Evolutionary conservation across 371 early-diverging fungal genomes (phyloP).

Genomic region (Blakeslea trispora): DNA sequence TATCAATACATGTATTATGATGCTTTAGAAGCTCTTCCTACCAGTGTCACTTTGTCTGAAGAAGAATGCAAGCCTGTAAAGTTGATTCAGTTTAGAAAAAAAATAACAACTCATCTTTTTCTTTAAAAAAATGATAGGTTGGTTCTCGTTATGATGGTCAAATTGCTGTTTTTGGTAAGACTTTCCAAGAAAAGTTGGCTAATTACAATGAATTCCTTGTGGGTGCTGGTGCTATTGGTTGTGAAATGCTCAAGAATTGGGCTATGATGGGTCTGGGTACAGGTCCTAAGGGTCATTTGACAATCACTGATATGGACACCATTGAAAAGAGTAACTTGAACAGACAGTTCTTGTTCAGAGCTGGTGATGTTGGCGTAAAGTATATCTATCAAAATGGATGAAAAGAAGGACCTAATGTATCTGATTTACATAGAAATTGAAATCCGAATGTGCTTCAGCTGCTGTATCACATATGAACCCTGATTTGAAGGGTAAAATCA

Average conservation of each 20-base stretch:
- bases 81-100: too few relatives aligned
- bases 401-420: too few relatives aligned
- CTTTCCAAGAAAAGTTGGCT: slow-evolving; percentile 87
- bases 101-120: too few relatives aligned
- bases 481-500: slow-evolving; percentile 78
- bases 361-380: slow-evolving; percentile 84
- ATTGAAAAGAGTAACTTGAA: slow-evolving; percentile 98
- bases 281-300: slow-evolving; percentile 82
- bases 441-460: slow-evolving; percentile 93
- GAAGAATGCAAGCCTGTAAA: slow-evolving; percentile 71
- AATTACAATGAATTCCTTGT: slow-evolving; percentile 95
- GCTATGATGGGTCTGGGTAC: slow-evolving; percentile 98
- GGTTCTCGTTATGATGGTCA: slow-evolving; percentile 95
- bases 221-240: slow-evolving; percentile 99
- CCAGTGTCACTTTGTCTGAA: slow-evolving; percentile 63
- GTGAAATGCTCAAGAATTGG: slow-evolving; percentile 99
- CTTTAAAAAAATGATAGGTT: slow-evolving; percentile 35
- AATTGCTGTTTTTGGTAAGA: slow-evolving; percentile 93
- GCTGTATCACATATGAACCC: slow-evolving; percentile 96
- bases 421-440: slow-evolving; percentile 68
- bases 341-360: slow-evolving; percentile 98
- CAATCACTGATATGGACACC: slow-evolving; percentile 99
- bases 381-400: too few relatives aligned
- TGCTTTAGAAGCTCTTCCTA: slow-evolving; percentile 93
- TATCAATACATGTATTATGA: slow-evolving; percentile 98